Base-by-base conservation (phyloP, 495 filamentous ascomycete species). In the Penicillium goetzii region DNA sequence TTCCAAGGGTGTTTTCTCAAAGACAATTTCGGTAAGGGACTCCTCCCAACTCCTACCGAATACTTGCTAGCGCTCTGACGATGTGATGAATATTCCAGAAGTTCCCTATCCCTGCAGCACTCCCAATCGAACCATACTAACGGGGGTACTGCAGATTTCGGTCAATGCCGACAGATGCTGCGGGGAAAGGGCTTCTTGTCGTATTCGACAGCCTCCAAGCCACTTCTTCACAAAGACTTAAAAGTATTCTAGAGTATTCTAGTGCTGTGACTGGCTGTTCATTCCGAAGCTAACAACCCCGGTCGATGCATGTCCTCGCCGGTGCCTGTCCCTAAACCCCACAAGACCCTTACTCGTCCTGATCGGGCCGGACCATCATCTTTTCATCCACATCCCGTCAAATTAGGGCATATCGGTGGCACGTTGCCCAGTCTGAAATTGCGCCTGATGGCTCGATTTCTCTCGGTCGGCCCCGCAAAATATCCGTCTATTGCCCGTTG, bases 401-500 rank as follows among this genome's bases (percentile, higher is more conserved):
- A 53, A 23, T 12, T 53, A 32, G 26, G 15, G 50, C 50, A 28
- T 23, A 53, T 19, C 26, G 4, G 23, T 53, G 28, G 45, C 45
- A 25, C 15, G 45, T 28, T 25, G 12, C 21, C 30, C 50, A 15
- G 50, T 25, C 26, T 28, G 25, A 53, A 9, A 53, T 32, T 53
- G 50, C 50, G 19, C 28, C 28, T 33, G 28, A 33, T 33, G 50
- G 30, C 26, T 30, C 33, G n/a, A 2, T 53, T 12, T 11, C 26
- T 53, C 15, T 53, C 50, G n/a, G 19, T 53, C 50, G 50, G 50
- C 50, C 50, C 50, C 50, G 50, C 50, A 53, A 15, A 53, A 53
- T 53, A 28, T 53, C 50, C 50, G 50, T 53, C 50, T 53, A 33
- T 53, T 53, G 26, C 50, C 50, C 50, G 50, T 53, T 53, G 50